Evolutionary conservation across 2,329 filamentous ascomycete genomes (phyloP).

Genomic region (Aspergillus brunneoviolaceus): DNA sequence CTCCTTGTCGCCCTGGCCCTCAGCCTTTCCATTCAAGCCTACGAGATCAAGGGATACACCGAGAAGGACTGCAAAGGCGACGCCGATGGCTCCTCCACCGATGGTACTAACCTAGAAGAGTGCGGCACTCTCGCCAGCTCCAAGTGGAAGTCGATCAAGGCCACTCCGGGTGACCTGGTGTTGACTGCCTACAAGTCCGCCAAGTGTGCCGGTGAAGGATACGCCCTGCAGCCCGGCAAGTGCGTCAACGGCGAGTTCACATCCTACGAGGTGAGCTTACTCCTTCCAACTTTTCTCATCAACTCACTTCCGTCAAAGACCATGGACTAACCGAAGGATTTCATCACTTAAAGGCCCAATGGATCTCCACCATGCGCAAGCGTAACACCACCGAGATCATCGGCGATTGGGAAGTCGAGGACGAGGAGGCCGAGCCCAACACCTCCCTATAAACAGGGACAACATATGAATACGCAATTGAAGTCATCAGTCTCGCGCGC

Average conservation of each 20-base stretch:
- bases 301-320: too few species aligned
- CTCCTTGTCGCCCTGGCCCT: neutral
- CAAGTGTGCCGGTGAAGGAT: neutral
- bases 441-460: neutral
- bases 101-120: too few species aligned
- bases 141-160: neutral
- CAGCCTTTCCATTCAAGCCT: neutral
- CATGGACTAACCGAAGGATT: neutral
- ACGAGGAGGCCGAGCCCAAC: neutral
- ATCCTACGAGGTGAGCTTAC: neutral
- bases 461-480: neutral
- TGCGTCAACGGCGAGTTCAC: slow-evolving; percentile 2
- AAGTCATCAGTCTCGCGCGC: neutral
- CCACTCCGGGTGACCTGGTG: neutral
- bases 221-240: slow-evolving; percentile 5
- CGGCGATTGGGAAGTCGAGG: neutral
- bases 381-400: neutral
- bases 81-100: neutral
- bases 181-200: neutral
- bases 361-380: neutral
- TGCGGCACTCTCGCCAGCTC: neutral
- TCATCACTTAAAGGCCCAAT: neutral
- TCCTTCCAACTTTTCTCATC: neutral
- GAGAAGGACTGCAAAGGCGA: neutral
- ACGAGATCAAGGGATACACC: neutral